A percentile compares a stretch with the other conserved stretches of the same genome.
Evolutionary conservation across 2,329 filamentous ascomycete genomes (phyloP).

Genomic region (Aphanocladium album): DNA sequence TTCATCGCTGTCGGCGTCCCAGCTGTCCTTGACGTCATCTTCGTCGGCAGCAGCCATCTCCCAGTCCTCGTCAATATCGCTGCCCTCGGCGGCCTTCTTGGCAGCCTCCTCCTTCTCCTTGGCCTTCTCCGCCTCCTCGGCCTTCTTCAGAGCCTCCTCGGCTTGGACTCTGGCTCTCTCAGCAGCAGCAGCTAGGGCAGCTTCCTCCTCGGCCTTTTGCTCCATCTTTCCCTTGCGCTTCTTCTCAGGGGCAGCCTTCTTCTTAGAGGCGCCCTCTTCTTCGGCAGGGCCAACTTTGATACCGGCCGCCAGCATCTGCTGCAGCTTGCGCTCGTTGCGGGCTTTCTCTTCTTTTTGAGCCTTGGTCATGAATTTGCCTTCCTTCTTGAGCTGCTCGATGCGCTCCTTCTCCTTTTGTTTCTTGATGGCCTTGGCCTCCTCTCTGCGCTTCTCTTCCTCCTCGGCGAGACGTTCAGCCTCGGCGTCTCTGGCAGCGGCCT

Average conservation of each 20-base stretch:
- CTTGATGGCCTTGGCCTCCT: constrained; percentile 70
- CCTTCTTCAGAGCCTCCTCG: constrained; percentile 59
- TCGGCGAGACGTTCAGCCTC: constrained; percentile 59
- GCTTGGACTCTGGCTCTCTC: constrained; percentile 64
- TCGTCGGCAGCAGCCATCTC: constrained; percentile 76
- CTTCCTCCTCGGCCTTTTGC: constrained; percentile 69
- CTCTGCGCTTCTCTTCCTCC: constrained; percentile 64
- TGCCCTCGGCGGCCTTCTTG: constrained; percentile 49
- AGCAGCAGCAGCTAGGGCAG: constrained; percentile 71
- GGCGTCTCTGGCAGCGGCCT: constrained; percentile 60
- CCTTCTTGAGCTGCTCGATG: constrained; percentile 81
- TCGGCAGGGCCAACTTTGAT: constrained; percentile 64
- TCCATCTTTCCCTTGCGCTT: constrained; percentile 65
- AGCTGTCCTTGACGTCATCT: constrained; percentile 84
- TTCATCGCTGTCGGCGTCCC: constrained; percentile 81
- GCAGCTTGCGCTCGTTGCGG: constrained; percentile 70
- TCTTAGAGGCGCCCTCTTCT: constrained; percentile 59
- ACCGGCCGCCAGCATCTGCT: constrained; percentile 78
- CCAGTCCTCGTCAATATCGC: constrained; percentile 77
- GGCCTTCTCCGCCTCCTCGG: constrained; percentile 55
- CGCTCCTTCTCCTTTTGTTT: constrained; percentile 85
- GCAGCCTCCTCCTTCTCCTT: constrained; percentile 53
- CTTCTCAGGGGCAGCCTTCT: constrained; percentile 74
- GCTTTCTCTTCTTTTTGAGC: constrained; percentile 80
- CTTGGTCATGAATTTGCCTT: constrained; percentile 82